A percentile compares a stretch with the other conserved stretches of the same genome.
Evolutionary conservation across 139 green algal genomes (phyloP).

Genomic region (Mychonastes homosphaera): DNA sequence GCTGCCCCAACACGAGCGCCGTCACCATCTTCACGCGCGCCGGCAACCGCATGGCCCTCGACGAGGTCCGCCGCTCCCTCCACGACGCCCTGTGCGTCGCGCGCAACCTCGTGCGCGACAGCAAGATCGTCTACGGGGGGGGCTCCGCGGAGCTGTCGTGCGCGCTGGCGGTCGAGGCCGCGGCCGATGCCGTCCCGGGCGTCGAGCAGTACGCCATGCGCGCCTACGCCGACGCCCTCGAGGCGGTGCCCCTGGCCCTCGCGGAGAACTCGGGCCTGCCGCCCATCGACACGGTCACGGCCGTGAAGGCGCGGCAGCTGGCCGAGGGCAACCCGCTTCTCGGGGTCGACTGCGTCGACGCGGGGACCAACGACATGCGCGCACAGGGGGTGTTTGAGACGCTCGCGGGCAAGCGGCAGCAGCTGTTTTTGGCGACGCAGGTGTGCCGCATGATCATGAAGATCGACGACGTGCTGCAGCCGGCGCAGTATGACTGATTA

Average conservation of each 20-base stretch:
- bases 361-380: conserved; percentile 95
- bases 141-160: conserved; percentile 88
- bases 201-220: conserved; percentile 96
- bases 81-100: conserved; percentile 98
- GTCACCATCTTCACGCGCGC: conserved; percentile 92
- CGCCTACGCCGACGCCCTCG: conserved; percentile 87
- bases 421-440: conserved; percentile 96
- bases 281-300: conserved; percentile 86
- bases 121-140: conserved; percentile 94
- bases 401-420: conserved; percentile 94
- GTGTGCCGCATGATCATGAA: conserved; percentile 99
- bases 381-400: conserved; percentile 98
- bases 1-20: conserved; percentile 82
- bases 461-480: conserved; percentile 96
- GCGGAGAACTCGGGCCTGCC: conserved; percentile 92
- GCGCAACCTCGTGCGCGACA: conserved; percentile 94
- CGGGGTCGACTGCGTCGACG: conserved; percentile 95
- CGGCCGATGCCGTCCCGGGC: conserved; percentile 64
- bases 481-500: conserved; percentile 25
- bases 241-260: conserved; percentile 82
- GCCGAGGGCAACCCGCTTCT: conserved; percentile 82
- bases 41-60: conserved; percentile 93
- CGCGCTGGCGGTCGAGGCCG: conserved; percentile 80
- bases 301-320: conserved; percentile 69
- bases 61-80: conserved; percentile 85